A percentile compares a stretch with the other conserved stretches of the same genome.
These are phyloP conservation scores for Heliamphora exappendiculata DNA, from an alignment of 148 eudicot genomes.

Conservation along the genomic window DNA sequence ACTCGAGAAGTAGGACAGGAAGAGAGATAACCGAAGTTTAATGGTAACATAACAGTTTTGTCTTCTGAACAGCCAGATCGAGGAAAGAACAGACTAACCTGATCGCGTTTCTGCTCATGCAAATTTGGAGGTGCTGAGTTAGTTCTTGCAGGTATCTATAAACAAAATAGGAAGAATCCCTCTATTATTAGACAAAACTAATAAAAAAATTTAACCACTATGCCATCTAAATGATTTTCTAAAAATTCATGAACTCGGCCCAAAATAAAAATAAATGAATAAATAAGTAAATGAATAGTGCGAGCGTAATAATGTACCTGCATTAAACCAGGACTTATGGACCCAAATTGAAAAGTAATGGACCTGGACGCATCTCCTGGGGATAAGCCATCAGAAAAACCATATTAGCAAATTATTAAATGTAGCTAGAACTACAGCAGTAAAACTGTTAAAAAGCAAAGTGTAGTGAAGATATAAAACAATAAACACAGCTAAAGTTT, in stretches of 20 bases:
- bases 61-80: background rate
- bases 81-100: slow-evolving; percentile 35
- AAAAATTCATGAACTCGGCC: background rate
- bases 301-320: slow-evolving; percentile 35
- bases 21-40: background rate
- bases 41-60: background rate
- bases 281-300: background rate
- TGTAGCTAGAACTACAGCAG: background rate
- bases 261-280: background rate
- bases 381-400: slow-evolving; percentile 15
- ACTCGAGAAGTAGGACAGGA: background rate
- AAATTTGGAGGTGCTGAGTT: slow-evolving; percentile 84
- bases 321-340: slow-evolving; percentile 65
- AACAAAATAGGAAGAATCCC: background rate
- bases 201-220: background rate
- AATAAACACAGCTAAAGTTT: background rate
- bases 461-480: background rate
- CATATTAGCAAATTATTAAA: background rate
- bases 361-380: slow-evolving; percentile 50
- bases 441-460: background rate
- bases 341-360: slow-evolving; percentile 73
- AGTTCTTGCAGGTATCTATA: slow-evolving; percentile 78
- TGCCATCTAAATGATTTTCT: background rate
- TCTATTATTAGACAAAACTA: background rate
- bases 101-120: slow-evolving; percentile 68